Evolutionary conservation across 768 basidiomycete species (phyloP).

Genomic region (Pulveroboletus ravenelii): DNA sequence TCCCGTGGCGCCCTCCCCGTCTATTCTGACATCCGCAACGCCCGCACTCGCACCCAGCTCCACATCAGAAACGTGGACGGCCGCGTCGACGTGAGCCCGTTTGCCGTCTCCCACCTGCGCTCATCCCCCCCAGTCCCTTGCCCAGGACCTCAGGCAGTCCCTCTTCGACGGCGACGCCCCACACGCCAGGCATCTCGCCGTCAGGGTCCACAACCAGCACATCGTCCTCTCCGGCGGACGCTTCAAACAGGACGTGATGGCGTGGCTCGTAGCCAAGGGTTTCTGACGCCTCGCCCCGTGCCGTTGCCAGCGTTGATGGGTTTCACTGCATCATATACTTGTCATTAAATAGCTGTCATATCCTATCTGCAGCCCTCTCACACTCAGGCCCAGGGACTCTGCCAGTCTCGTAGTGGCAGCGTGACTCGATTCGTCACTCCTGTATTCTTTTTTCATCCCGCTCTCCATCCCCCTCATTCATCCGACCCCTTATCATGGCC

Average conservation of each 20-base stretch:
- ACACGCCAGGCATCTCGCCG: constrained; percentile 46
- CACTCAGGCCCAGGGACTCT: no score
- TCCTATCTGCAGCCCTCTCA: background rate
- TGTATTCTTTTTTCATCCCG: no score
- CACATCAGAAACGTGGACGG: constrained; percentile 70
- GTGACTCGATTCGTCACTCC: no score
- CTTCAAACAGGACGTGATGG: constrained; percentile 56
- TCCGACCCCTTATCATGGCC: background rate
- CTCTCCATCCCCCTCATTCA: background rate
- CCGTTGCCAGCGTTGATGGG: constrained; percentile 6
- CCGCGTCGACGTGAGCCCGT: constrained; percentile 45
- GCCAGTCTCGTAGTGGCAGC: no score
- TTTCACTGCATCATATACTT: constrained; percentile 10
- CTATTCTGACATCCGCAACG: constrained; percentile 61
- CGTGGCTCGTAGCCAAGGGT: constrained; percentile 61
- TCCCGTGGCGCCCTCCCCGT: constrained; percentile 65
- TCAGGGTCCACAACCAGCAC: constrained; percentile 46
- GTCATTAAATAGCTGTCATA: constrained; percentile 15
- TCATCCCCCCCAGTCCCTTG: constrained; percentile 44
- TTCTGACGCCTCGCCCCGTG: no score
- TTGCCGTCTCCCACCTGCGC: background rate
- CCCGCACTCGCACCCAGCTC: constrained; percentile 49
- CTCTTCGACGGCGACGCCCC: constrained; percentile 47
- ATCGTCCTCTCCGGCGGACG: constrained; percentile 57
- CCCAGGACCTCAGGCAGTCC: constrained; percentile 47